phyloP scores from a whole-genome alignment of 1,284 basidiomycete genomes.

The Inonotus hispidus region DNA sequence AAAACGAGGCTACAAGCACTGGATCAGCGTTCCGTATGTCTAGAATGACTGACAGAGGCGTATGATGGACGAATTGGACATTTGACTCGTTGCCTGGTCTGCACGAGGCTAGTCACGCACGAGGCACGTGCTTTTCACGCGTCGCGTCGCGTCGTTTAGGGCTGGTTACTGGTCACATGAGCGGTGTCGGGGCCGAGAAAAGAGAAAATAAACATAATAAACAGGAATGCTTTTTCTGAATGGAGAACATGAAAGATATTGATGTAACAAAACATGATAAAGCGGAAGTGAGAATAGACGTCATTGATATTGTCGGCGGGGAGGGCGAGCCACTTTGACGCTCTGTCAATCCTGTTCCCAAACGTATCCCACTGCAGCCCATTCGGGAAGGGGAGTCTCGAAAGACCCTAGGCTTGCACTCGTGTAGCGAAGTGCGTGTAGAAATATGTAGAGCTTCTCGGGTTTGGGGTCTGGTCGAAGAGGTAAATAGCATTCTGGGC shows the following conservation, averaged over 20 bases:
- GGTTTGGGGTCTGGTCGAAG: conserved; percentile 87
- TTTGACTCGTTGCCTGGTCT: not conserved
- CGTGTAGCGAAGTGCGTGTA: conserved; percentile 85
- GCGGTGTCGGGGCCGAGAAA: no score
- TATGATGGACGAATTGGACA: not conserved
- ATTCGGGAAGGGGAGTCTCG: conserved; percentile 70
- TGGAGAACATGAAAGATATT: not conserved
- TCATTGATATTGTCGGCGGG: no score
- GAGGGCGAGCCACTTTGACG: no score
- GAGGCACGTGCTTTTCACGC: not conserved
- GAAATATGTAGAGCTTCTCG: conserved; percentile 87
- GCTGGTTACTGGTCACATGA: not conserved
- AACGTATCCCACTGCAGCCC: conserved; percentile 60
- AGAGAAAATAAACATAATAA: not conserved
- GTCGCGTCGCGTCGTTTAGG: not conserved
- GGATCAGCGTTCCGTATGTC: not conserved
- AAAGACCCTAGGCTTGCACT: conserved; percentile 63
- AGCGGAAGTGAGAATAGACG: no score
- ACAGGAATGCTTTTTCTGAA: no score
- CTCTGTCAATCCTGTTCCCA: conserved; percentile 36
- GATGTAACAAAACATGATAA: no score
- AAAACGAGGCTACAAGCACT: not conserved
- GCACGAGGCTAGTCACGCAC: not conserved
- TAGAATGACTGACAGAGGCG: not conserved
- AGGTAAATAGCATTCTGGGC: conserved; percentile 84